phyloP scores from a whole-genome alignment of 352 stramenopile species.

The Pythium grandisporangium region DNA sequence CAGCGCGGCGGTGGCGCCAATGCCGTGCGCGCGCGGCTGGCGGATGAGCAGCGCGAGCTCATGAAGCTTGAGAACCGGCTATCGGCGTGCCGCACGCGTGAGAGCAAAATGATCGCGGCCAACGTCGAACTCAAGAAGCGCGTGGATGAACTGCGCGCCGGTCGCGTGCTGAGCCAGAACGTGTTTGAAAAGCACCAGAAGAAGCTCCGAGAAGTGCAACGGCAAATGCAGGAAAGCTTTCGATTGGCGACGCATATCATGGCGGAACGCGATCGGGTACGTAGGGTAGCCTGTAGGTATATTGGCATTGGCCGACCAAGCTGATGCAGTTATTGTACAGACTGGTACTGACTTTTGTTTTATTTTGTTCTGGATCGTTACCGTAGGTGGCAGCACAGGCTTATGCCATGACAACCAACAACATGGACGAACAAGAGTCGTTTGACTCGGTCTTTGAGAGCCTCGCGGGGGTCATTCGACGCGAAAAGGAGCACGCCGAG shows the following conservation, averaged over 20 bases:
- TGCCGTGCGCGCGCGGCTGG: constrained; percentile 56
- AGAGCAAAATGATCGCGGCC: constrained; percentile 63
- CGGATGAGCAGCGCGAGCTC: constrained; percentile 64
- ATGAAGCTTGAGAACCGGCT: constrained; percentile 76
- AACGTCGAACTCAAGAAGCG: constrained; percentile 42
- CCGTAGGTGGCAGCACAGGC: constrained; percentile 51
- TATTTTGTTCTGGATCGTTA: not conserved
- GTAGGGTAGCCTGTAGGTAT: constrained; percentile 2
- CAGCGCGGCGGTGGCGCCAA: constrained; percentile 61
- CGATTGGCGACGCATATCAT: constrained; percentile 57
- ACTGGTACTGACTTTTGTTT: no score
- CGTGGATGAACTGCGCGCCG: constrained; percentile 58
- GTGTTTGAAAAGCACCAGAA: constrained; percentile 80
- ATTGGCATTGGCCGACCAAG: not conserved
- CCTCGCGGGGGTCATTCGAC: constrained; percentile 58
- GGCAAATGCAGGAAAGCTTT: constrained; percentile 72
- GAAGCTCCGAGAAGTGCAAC: constrained; percentile 60
- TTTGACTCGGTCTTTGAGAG: constrained; percentile 72
- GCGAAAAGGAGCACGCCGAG: constrained; percentile 67
- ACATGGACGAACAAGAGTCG: constrained; percentile 67
- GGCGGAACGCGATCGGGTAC: constrained; percentile 54
- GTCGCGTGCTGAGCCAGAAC: constrained; percentile 50
- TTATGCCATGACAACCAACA: constrained; percentile 50
- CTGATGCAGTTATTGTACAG: not conserved
- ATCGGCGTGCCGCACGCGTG: constrained; percentile 54